Base-by-base conservation (phyloP, 1,284 basidiomycete species). In the Ustilago xerochloae region DNA sequence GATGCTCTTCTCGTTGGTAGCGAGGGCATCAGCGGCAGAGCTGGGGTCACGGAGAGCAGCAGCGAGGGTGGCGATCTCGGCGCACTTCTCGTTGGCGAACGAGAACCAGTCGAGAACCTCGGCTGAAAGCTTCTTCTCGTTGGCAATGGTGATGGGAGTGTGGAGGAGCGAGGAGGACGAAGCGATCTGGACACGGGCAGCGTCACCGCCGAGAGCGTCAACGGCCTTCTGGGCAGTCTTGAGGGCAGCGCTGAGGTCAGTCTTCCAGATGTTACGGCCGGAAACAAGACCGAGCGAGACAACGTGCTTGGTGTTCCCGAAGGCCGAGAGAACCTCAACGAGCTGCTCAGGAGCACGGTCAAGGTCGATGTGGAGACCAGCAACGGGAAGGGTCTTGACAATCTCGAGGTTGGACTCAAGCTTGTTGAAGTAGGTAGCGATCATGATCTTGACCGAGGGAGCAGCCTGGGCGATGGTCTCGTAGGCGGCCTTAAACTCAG, bases 191-290 rank as follows among this genome's bases (percentile, higher is more conserved):
- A 99, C 93, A 75, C 94, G 93, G 39, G 78, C 64, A 26, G 79
- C 75, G 49, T 78, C 66, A 48, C 69, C 68, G 48, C 81, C 80
- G 67, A 84, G 72, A 24, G 58, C 60, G 35, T 70, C 55, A 50
- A 82, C 75, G 56, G 94, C 95, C 86, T 92, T 93, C 88, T 96
- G 90, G 66, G 90, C 93, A 54, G 90, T 87, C 84, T 91, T 90
- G 87, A 96, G 89, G 65, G 93, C 91, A 54, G 90, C 91, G 79
- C 88, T 87, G 83, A 99, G 91, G 87, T 99, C 96, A 73, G 91
- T 93, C 90, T 99, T 99, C 97, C 97, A 99, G 88, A 99, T 94
- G 89, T 99, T 99, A 85, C 97, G 94, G 72, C 97, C 97, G 43
- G 97, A 99, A 75, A 99, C 93, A 73, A 99, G 86, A 87, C 97